Percentiles rank a stretch among this genome's conserved stretches.
phyloP scores from a whole-genome alignment of 2,329 filamentous ascomycete species.

The Sclerotinia sclerotiorum region DNA sequence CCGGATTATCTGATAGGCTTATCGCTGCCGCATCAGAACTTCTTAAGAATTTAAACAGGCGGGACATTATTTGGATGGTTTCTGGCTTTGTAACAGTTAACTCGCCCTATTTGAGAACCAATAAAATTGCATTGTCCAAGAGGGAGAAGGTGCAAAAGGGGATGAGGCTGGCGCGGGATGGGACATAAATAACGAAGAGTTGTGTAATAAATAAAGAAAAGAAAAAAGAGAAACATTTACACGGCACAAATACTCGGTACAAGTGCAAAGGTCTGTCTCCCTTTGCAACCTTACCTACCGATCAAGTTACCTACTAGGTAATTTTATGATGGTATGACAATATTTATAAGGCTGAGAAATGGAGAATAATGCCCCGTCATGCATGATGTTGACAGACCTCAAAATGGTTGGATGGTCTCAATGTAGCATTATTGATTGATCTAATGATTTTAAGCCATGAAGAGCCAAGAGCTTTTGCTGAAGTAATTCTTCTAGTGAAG shows the following conservation, averaged over 20 bases:
- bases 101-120: not conserved
- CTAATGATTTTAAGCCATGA: no score
- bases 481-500: not conserved
- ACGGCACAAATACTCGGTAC: no score
- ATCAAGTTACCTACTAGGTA: no score
- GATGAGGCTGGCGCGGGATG: not conserved
- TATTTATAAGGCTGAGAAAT: constrained; percentile 2
- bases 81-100: constrained; percentile 12
- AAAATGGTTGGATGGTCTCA: not conserved
- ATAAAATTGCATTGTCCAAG: not conserved
- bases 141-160: not conserved
- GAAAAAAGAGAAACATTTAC: no score
- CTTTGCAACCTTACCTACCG: no score
- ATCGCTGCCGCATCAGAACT: not conserved
- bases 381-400: not conserved
- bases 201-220: not conserved
- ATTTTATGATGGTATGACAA: not conserved
- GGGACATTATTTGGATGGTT: not conserved
- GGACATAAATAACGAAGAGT: not conserved
- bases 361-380: not conserved
- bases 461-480: no score
- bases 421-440: not conserved
- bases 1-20: constrained; percentile 5
- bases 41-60: not conserved
- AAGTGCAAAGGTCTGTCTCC: not conserved